Conservation (phyloP, 768 basidiomycete genomes). For the Mycena metata region DNA sequence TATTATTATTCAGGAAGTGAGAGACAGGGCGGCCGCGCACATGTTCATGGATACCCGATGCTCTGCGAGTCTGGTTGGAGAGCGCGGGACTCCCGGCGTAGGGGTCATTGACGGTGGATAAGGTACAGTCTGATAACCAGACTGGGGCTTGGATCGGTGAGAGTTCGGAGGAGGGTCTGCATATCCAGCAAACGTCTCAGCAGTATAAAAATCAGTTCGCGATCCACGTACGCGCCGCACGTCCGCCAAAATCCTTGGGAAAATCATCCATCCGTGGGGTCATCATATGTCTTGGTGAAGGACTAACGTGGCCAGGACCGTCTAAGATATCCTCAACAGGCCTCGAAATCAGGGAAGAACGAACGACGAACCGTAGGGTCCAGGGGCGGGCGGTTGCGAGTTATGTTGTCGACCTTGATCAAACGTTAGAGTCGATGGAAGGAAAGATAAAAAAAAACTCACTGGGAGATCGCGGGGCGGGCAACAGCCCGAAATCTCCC, state of each 20-base stretch:
- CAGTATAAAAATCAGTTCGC: no score
- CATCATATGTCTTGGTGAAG: constrained; percentile 12
- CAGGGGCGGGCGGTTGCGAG: constrained; percentile 4
- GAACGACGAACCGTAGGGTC: constrained; percentile 13
- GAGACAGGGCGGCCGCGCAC: constrained; percentile 7
- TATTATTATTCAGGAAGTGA: not conserved
- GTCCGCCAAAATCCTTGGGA: constrained; percentile 19
- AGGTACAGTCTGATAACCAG: constrained; percentile 7
- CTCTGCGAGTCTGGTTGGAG: constrained; percentile 22
- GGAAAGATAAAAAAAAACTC: not conserved
- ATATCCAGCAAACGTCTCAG: no score
- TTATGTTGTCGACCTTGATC: constrained; percentile 19
- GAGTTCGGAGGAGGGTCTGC: constrained; percentile 1
- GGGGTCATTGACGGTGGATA: constrained; percentile 9
- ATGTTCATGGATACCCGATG: constrained; percentile 20
- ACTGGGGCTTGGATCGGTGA: constrained; percentile 16
- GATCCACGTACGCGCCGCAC: constrained; percentile 2
- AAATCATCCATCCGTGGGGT: constrained; percentile 15
- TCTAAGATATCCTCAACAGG: constrained; percentile 2
- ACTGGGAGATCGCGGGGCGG: constrained; percentile 8
- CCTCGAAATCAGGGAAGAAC: not conserved
- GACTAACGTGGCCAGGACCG: constrained; percentile 20
- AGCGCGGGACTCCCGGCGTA: constrained; percentile 10
- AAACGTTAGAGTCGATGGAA: not conserved
- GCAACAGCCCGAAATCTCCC: constrained; percentile 2